Evolutionary conservation across 78 protist species (phyloP), one percentile per base, ranked within the genome.

Genomic region (Tieghemostelium lacteum): DNA sequence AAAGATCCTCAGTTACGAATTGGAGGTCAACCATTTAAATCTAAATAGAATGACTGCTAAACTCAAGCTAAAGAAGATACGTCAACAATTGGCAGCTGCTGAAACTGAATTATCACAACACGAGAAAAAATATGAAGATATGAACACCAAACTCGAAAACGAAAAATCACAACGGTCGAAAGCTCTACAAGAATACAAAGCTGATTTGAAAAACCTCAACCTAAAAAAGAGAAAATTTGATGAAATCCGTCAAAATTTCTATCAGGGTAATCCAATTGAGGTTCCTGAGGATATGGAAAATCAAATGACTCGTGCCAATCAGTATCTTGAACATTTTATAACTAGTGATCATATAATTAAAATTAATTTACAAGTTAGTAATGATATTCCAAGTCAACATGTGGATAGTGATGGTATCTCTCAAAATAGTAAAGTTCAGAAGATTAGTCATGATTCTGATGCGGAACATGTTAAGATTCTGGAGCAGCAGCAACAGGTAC

Each of bases 181-280:
- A 50, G 36, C 39, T 28, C 58, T 50, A 2, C 36, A 42, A n/a
- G 3, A 19, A 5, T 69, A 69, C 75, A 45, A 50, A 29, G 16
- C 36, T 31, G 45, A 69, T 4, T 24, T 69, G 4, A 45, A 69
- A 22, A 16, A 31, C 1, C 36, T 69, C 54, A 69, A 69, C 45
- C 6, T 6, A 2, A 69, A 69, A 58, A 69, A 69, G 22, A 45
- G 75, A 24, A 69, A 69, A 50, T 69, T 69, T 4, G 75, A 69
- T 45, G 61, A 69, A 28, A 6, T 45, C 3, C 20, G 75, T 24
- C 36, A 42, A 42, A 20, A 45, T 45, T n/a, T n/a, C n/a, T n/a
- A n/a, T n/a, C n/a, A n/a, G n/a, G n/a, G n/a, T n/a, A n/a, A n/a
- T n/a, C n/a, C n/a, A n/a, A n/a, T n/a, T n/a, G n/a, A n/a, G n/a